Conservation (phyloP, 768 basidiomycete species). For the Asterophora parasitica region DNA sequence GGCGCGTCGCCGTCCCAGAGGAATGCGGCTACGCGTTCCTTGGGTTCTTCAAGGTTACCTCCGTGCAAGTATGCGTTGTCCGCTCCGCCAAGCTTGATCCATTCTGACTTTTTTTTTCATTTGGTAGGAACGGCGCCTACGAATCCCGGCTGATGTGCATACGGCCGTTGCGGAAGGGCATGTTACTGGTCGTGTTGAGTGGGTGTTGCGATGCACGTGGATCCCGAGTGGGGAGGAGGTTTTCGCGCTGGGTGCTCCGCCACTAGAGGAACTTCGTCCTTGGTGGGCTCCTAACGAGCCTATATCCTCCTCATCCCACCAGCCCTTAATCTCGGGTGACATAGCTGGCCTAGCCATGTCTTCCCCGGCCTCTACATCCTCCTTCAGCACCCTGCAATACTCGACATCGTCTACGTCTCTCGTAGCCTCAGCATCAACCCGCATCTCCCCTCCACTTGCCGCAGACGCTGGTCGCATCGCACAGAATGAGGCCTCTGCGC, state of each 20-base stretch:
- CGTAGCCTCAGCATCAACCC: not conserved
- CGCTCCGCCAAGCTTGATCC: not conserved
- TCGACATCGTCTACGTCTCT: not conserved
- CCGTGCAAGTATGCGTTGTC: slow-evolving; percentile 29
- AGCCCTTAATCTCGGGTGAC: too few relatives aligned
- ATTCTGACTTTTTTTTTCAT: not conserved
- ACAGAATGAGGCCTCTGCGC: too few relatives aligned
- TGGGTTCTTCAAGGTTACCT: slow-evolving; percentile 42
- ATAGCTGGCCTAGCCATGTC: not conserved
- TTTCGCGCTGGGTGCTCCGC: slow-evolving; percentile 15
- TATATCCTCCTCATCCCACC: not conserved
- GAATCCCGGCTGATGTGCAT: not conserved
- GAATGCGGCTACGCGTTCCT: slow-evolving; percentile 40
- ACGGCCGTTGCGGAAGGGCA: not conserved
- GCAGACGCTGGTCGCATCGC: too few relatives aligned
- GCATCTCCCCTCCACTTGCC: too few relatives aligned
- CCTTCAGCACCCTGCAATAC: too few relatives aligned
- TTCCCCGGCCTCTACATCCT: not conserved
- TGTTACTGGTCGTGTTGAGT: slow-evolving; percentile 32
- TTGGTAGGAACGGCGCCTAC: not conserved
- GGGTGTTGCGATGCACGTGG: slow-evolving; percentile 47
- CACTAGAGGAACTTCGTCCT: slow-evolving; percentile 9
- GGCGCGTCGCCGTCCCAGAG: slow-evolving; percentile 27
- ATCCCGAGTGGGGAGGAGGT: slow-evolving; percentile 43
- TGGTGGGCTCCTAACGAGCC: slow-evolving; percentile 24